Base-by-base conservation (phyloP, 2,329 filamentous ascomycete species). In the Penicillium sp. region DNA sequence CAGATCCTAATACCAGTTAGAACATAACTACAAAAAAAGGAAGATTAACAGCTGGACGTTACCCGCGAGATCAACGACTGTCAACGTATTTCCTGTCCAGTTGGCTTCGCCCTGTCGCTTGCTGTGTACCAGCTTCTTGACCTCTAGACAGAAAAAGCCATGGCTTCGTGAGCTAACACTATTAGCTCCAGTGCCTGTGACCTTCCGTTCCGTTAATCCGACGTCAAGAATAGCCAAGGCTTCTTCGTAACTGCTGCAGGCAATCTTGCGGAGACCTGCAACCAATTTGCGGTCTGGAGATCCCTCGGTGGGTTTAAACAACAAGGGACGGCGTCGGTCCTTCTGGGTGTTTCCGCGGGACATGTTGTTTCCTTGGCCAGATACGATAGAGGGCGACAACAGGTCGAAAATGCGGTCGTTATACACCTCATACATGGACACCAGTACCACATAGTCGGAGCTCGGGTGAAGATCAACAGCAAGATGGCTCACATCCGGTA, bases 381-480 rank as follows among this genome's bases (percentile, higher is more conserved):
- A 71, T 12, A 69, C 69, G n/a, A 75, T 71, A 1, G 78, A 71
- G 17, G 83, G 81, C 0, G 89, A 90, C 1, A 99, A 82, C 0
- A 99, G 86, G 70, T 99, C 95, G 74, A 96, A 98, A 66, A 99
- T 98, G 38, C 93, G 88, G 77, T 99, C 94, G 72, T 99, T 99
- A 80, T 99, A 97, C 1, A 99, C 94, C 75, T 99, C 95, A 76
- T 98, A 98, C 93, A 99, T 99, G 55, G 92, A 96, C 22, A 99
- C 84, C 11, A 99, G 81, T 55, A 99, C 87, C 4, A 90, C 89
- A 68, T 97, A 97, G 67, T 96, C 91, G 56, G 89, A 86, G 20
- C 84, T 84, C 0, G 83, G 81, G 62, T 93, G 90, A 50, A 87
- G 81, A 0, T 86, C 82, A 0, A 96, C 82, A 4, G 83, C 79